Percentiles rank a stretch among this genome's conserved stretches.
Conservation (phyloP, 805 yeast species). For the Metschnikowia dekortorum region DNA sequence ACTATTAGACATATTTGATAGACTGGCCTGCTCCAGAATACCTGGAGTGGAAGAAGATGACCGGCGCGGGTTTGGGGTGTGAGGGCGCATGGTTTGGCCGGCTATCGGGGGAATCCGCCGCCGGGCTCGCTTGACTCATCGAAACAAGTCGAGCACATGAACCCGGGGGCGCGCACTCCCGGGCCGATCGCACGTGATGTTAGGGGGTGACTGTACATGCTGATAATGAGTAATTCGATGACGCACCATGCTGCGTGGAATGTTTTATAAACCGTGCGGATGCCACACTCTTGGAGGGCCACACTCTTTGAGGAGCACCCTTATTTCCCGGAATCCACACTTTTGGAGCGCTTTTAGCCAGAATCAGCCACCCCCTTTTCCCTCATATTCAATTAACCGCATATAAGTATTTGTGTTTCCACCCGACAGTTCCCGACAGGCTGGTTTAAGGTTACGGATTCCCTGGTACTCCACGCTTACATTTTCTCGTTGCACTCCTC, state of each 20-base stretch:
- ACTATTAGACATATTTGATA: background rate
- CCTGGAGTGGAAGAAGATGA: too few relatives aligned
- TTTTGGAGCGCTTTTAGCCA: background rate
- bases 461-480: background rate
- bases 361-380: background rate
- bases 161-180: background rate
- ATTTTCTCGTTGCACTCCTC: background rate
- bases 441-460: background rate
- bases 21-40: background rate
- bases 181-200: background rate
- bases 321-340: constrained; percentile 1
- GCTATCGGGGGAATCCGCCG: too few relatives aligned
- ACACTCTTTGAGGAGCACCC: background rate
- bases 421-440: background rate
- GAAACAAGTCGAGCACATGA: background rate
- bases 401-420: background rate
- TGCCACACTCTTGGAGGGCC: constrained; percentile 1
- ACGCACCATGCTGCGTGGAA: constrained; percentile 5
- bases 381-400: background rate
- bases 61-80: too few relatives aligned
- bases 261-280: background rate
- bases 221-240: constrained; percentile 4
- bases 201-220: constrained; percentile 1
- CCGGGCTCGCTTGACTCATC: background rate
- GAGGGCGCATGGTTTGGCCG: too few relatives aligned